Base-by-base conservation (phyloP, 2,329 filamentous ascomycete species). In the Teratosphaeria zuluensis region DNA sequence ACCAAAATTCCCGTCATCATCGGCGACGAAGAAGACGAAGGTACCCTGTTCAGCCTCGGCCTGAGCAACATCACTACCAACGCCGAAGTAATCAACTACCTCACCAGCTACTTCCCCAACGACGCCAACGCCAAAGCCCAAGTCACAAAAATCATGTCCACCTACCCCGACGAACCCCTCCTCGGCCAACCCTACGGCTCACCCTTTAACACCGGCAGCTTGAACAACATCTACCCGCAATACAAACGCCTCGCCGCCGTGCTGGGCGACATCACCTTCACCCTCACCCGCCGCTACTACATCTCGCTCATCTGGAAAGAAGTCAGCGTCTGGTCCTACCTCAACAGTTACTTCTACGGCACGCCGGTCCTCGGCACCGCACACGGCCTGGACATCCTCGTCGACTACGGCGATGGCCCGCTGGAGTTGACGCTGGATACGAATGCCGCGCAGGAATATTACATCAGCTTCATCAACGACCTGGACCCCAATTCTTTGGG, bases 21-120 rank as follows among this genome's bases (percentile, higher is more conserved):
- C 46, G 88, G 89, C 51, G 81, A 90, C 68, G 87, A 90, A 71
- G 88, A 92, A 75, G 89, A 92, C 68, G 88, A 92, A 72, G 88
- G 88, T 19, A 90, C 88, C 0, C 72, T 92, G 1, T 90, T 92
- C 69, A 78, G 84, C 4, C 76, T 92, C 35, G 85, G 86, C 70
- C 86, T 89, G 63, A 69, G 73, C 33, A 89, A 91, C 69, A 75
- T 92, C 55, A 88, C 82, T 9, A 86, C 79, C 1, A 83, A 79
- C 0, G 73, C 74, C 1, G 73, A 83, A 5, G 64, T 92, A 0
- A 78, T 84, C 35, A 74, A 79, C 19, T 92, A 92, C 67, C 73
- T 94, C 24, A 66, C 73, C 1, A 68, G 82, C 55, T 87, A 83
- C 75, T 70, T 68, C 76, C 72, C 78, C 38, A 70, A 76, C 30